These are phyloP conservation scores for Annulohypoxylon moriforme DNA, from an alignment of 495 filamentous ascomycete species.

Conservation along the genomic window DNA sequence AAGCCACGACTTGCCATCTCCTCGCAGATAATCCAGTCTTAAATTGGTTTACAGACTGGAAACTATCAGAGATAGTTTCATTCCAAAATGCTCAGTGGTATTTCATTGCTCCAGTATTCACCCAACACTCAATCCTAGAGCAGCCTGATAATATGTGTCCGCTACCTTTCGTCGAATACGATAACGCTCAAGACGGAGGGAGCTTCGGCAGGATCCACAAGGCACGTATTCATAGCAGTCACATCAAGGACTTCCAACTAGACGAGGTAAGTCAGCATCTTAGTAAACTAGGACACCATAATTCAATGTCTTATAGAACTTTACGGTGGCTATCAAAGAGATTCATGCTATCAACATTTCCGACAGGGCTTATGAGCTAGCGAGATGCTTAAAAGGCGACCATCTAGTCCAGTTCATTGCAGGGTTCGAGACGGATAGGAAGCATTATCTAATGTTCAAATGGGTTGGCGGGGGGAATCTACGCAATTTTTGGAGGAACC, in stretches of 20 bases:
- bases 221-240: background rate
- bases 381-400: too few relatives aligned
- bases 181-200: background rate
- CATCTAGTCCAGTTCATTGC: too few relatives aligned
- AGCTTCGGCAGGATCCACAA: background rate
- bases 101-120: slow-evolving; percentile 5
- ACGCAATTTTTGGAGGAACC: too few relatives aligned
- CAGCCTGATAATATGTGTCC: background rate
- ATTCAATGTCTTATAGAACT: background rate
- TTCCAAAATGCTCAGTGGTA: background rate
- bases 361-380: too few relatives aligned
- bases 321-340: background rate
- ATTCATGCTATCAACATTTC: too few relatives aligned
- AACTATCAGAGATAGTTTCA: background rate
- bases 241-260: slow-evolving; percentile 3
- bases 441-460: too few relatives aligned
- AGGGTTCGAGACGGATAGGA: too few relatives aligned
- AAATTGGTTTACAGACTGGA: background rate
- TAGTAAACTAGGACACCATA: background rate
- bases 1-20: slow-evolving; percentile 1
- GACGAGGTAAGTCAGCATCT: background rate
- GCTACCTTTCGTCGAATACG: background rate
- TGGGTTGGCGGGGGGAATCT: too few relatives aligned
- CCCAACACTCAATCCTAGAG: background rate
- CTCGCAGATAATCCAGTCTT: background rate